A percentile compares a stretch with the other conserved stretches of the same genome.
Evolutionary conservation across 2,329 filamentous ascomycete species (phyloP).

Genomic region (Davidsoniella australis): DNA sequence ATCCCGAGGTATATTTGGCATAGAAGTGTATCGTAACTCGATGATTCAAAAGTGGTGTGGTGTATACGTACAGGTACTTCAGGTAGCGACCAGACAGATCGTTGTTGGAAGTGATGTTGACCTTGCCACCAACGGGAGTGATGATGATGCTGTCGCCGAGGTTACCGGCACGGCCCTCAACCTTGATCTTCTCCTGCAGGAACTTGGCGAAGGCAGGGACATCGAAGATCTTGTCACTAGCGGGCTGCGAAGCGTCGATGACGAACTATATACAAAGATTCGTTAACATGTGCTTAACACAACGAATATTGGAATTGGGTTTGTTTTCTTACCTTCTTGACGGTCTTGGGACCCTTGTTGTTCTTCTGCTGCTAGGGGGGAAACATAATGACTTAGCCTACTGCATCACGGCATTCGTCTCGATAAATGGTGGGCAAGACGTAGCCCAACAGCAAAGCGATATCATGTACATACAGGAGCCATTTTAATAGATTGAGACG

Average conservation of each 20-base stretch:
- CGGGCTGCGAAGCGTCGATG: slow-evolving; percentile 98
- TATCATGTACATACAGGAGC: slow-evolving; percentile 69
- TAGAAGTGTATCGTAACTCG: not conserved
- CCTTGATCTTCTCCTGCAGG: slow-evolving; percentile 99
- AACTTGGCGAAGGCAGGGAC: slow-evolving; percentile 98
- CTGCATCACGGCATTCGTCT: slow-evolving; percentile 50
- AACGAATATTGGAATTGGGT: not conserved
- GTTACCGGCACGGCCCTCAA: slow-evolving; percentile 95
- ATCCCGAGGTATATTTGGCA: slow-evolving; percentile 15
- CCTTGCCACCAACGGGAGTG: slow-evolving; percentile 89
- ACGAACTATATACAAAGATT: slow-evolving; percentile 52
- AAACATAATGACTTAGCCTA: slow-evolving; percentile 65
- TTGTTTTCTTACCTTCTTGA: slow-evolving; percentile 53
- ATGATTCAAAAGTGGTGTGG: not conserved
- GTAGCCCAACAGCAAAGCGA: slow-evolving; percentile 87
- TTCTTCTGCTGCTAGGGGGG: slow-evolving; percentile 43
- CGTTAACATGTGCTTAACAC: not conserved
- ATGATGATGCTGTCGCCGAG: slow-evolving; percentile 86
- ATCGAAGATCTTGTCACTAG: slow-evolving; percentile 99
- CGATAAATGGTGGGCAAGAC: slow-evolving; percentile 18
- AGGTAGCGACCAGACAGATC: slow-evolving; percentile 97
- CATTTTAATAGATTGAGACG: slow-evolving; percentile 42
- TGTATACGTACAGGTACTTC: slow-evolving; percentile 80
- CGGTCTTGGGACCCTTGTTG: slow-evolving; percentile 54
- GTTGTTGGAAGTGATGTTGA: slow-evolving; percentile 94